These are phyloP conservation scores for Fusarium longipes DNA, from an alignment of 2,329 filamentous ascomycete species.

Conservation along the genomic window DNA sequence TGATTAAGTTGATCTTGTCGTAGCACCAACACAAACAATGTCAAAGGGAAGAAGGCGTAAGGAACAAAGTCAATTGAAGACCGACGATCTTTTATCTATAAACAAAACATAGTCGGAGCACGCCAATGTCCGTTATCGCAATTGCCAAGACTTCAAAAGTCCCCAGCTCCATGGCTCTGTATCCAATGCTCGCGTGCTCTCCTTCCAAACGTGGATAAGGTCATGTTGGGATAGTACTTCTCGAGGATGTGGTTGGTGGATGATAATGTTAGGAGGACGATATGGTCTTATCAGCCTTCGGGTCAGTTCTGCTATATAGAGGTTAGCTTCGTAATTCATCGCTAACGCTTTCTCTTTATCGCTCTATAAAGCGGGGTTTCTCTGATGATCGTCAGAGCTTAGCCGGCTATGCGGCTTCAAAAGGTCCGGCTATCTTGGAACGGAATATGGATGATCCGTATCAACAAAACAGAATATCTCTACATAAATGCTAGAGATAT, in stretches of 20 bases:
- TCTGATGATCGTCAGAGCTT: not conserved
- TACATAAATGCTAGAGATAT: not conserved
- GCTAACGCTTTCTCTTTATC: not conserved
- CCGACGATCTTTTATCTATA: constrained; percentile 24
- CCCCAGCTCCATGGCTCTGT: constrained; percentile 5
- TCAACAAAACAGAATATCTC: too few relatives aligned
- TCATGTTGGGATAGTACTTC: not conserved
- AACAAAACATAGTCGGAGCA: not conserved
- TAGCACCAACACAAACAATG: not conserved
- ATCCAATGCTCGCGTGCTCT: constrained; percentile 20
- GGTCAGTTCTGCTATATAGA: fast-evolving
- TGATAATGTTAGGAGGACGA: fast-evolving
- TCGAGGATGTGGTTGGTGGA: not conserved
- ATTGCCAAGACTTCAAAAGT: constrained; percentile 31
- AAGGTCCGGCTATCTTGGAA: not conserved
- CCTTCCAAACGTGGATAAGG: constrained; percentile 28
- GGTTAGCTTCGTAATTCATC: fast-evolving
- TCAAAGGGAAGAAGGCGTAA: too few relatives aligned
- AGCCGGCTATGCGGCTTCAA: not conserved
- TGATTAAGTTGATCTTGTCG: not conserved
- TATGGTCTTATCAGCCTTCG: not conserved
- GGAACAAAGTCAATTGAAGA: constrained; percentile 10
- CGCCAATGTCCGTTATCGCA: constrained; percentile 26
- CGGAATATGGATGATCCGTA: not conserved
- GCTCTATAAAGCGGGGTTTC: not conserved